These are phyloP conservation scores for Monosporozyma servazzii DNA, from an alignment of 805 yeast species.

Conservation along the genomic window DNA sequence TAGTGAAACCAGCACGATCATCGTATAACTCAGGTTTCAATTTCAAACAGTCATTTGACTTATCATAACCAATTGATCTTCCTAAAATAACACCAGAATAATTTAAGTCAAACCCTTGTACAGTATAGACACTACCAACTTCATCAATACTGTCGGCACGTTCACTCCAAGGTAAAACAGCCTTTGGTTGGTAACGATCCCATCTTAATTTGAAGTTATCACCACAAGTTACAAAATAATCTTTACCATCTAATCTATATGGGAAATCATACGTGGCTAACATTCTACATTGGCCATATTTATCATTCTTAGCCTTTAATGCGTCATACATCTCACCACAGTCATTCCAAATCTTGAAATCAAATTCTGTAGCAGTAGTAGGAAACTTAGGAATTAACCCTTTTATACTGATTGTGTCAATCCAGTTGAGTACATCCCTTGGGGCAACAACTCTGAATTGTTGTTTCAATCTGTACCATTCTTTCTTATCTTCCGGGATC, in stretches of 20 bases:
- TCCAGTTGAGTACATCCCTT: conserved; percentile 35
- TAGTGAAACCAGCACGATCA: conserved; percentile 39
- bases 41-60: conserved; percentile 27
- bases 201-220: conserved; percentile 37
- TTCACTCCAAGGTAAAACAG: conserved; percentile 38
- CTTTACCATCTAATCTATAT: conserved; percentile 37
- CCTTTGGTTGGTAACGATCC: conserved; percentile 38
- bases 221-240: conserved; percentile 37
- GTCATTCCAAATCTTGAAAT: conserved; percentile 34
- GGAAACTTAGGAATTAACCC: conserved; percentile 33
- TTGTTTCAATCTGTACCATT: conserved; percentile 29
- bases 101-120: conserved; percentile 41
- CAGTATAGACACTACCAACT: conserved; percentile 40
- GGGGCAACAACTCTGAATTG: conserved; percentile 38
- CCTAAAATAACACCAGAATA: conserved; percentile 41
- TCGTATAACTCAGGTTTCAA: conserved; percentile 34
- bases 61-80: conserved; percentile 35
- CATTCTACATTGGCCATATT: conserved; percentile 36
- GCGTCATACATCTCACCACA: conserved; percentile 35
- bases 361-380: conserved; percentile 18
- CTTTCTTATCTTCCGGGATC: conserved; percentile 12
- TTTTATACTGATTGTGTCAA: conserved; percentile 27
- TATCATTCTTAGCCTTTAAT: conserved; percentile 24
- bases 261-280: conserved; percentile 40
- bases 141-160: conserved; percentile 38